Percentiles rank a stretch among this genome's conserved stretches.
These are phyloP conservation scores for Platanthera zijinensis DNA, from an alignment of 106 monocot genomes.

Conservation along the genomic window DNA sequence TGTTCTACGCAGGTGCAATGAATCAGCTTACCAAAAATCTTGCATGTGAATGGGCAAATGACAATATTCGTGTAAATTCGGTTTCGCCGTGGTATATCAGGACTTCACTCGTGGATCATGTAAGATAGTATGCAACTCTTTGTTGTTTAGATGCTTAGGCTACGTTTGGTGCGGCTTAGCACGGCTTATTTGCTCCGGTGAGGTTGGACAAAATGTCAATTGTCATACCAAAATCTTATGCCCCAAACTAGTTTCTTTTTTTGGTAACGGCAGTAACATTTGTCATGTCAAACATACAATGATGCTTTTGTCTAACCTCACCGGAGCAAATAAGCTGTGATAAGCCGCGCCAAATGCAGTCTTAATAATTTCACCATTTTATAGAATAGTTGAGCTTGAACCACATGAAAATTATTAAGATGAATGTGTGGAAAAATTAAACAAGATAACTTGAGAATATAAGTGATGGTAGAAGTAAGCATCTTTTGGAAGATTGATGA, in stretches of 20 bases:
- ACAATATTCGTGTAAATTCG: conserved; percentile 48
- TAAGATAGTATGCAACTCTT: not conserved
- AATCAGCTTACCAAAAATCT: conserved; percentile 54
- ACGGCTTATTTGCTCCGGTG: too few species aligned
- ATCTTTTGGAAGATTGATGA: too few species aligned
- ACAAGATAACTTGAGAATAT: not conserved
- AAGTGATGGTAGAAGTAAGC: too few species aligned
- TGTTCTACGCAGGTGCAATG: conserved; percentile 32
- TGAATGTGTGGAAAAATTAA: not conserved
- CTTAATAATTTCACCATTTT: not conserved
- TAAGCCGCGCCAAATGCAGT: too few species aligned
- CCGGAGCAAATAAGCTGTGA: too few species aligned
- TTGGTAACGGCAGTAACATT: too few species aligned
- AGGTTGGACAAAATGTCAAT: too few species aligned
- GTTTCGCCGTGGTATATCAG: conserved; percentile 46
- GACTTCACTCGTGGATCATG: conserved; percentile 16
- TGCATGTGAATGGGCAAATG: conserved; percentile 66
- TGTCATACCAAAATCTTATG: too few species aligned
- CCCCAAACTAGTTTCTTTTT: too few species aligned
- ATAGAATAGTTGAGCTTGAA: not conserved
- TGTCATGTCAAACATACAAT: too few species aligned
- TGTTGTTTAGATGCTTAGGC: not conserved
- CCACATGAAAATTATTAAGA: not conserved
- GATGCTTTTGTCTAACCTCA: too few species aligned
- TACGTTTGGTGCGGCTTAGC: too few species aligned